Evolutionary conservation across 768 basidiomycete genomes (phyloP).

Genomic region (Agaricus bisporus): DNA sequence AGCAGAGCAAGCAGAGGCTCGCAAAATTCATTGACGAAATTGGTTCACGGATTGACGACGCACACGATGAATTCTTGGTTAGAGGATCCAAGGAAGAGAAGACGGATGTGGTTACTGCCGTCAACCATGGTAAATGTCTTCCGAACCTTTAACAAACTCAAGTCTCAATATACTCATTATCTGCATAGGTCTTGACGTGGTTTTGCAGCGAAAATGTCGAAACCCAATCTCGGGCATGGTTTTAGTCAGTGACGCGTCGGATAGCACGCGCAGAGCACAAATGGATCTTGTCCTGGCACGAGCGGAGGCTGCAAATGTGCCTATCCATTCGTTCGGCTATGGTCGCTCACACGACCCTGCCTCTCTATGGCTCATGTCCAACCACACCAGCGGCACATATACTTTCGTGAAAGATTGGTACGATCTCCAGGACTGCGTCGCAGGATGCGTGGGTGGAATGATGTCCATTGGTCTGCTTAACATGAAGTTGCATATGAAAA

Average conservation of each 20-base stretch:
- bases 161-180: constrained; percentile 1
- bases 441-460: constrained; percentile 94
- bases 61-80: constrained; percentile 51
- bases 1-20: constrained; percentile 64
- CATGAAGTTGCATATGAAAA: constrained; percentile 94
- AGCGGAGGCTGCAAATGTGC: constrained; percentile 93
- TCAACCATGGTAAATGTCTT: constrained; percentile 71
- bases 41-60: constrained; percentile 34
- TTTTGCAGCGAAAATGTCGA: constrained; percentile 88
- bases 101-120: constrained; percentile 97
- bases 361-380: constrained; percentile 97
- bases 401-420: constrained; percentile 99
- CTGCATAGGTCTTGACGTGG: constrained; percentile 75
- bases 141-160: neutral
- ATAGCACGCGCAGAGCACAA: constrained; percentile 88
- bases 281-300: constrained; percentile 98
- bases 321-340: constrained; percentile 96
- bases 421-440: constrained; percentile 86
- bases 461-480: constrained; percentile 90
- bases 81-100: constrained; percentile 84
- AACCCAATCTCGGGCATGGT: constrained; percentile 91
- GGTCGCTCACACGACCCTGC: constrained; percentile 96
- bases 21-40: constrained; percentile 77
- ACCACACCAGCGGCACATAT: constrained; percentile 95
- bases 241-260: constrained; percentile 87